phyloP scores from a whole-genome alignment of 129 eudicot genomes.

The Flaveria trinervia region DNA sequence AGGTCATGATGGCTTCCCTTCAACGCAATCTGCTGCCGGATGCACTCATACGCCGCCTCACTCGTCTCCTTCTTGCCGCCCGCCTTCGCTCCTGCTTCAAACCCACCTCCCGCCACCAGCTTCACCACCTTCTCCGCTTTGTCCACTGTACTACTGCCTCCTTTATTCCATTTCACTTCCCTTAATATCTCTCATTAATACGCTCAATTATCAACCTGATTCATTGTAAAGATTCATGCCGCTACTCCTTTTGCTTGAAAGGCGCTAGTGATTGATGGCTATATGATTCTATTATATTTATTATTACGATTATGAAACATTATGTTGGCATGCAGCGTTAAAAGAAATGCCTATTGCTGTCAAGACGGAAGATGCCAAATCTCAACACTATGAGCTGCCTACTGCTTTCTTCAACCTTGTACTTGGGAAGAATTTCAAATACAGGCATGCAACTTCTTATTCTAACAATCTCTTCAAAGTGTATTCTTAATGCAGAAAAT shows the following conservation, averaged over 20 bases:
- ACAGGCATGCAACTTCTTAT: constrained; percentile 58
- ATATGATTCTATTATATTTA: neutral
- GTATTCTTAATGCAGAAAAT: too few relatives aligned
- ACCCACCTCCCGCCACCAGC: constrained; percentile 59
- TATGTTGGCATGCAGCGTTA: constrained; percentile 59
- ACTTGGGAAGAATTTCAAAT: constrained; percentile 85
- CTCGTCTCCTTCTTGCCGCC: constrained; percentile 63
- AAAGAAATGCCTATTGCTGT: constrained; percentile 89
- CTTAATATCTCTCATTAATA: too few relatives aligned
- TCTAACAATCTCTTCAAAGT: neutral
- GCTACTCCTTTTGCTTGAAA: too few relatives aligned
- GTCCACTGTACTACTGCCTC: constrained; percentile 46
- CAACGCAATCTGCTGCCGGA: constrained; percentile 90
- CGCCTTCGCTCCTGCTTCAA: constrained; percentile 83
- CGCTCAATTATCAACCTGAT: too few relatives aligned
- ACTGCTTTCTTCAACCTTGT: constrained; percentile 96
- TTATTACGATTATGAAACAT: neutral
- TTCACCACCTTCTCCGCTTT: constrained; percentile 64
- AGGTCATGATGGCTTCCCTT: constrained; percentile 66
- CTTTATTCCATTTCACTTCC: too few relatives aligned
- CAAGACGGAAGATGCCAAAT: constrained; percentile 72
- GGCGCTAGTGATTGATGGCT: too few relatives aligned
- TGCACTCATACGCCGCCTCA: constrained; percentile 67
- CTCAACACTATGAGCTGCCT: constrained; percentile 93
- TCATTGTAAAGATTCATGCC: too few relatives aligned